phyloP scores from a whole-genome alignment of 345 rosid species.

The Pistacia atlantica region DNA sequence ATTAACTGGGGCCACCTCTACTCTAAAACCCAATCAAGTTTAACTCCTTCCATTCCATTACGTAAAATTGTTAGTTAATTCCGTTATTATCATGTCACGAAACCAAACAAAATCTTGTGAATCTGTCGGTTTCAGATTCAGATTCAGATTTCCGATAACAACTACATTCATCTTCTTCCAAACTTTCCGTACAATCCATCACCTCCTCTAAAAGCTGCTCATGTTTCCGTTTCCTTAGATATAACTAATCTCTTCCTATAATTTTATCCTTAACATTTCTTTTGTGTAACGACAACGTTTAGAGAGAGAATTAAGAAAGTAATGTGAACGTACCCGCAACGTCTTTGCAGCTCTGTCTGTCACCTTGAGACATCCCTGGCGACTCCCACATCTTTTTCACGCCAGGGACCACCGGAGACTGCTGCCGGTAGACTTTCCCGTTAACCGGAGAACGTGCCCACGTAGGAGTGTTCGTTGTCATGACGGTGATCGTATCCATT shows the following conservation, averaged over 20 bases:
- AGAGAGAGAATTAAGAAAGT: not conserved
- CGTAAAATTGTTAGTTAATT: constrained; percentile 10
- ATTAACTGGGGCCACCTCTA: not conserved
- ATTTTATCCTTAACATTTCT: too few relatives aligned
- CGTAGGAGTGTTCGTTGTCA: constrained; percentile 30
- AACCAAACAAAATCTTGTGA: not conserved
- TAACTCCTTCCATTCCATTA: not conserved
- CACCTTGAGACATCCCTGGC: constrained; percentile 28
- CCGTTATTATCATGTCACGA: not conserved
- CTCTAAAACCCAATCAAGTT: not conserved
- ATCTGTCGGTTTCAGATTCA: not conserved
- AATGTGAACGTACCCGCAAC: constrained; percentile 22
- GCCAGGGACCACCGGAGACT: constrained; percentile 41
- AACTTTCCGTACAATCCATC: constrained; percentile 15
- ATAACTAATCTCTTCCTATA: too few relatives aligned
- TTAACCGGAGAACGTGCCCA: constrained; percentile 48
- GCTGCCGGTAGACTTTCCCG: constrained; percentile 38
- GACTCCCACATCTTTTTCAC: constrained; percentile 36
- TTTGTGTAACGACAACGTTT: not conserved
- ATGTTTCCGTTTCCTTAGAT: not conserved
- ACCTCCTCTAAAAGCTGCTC: constrained; percentile 8
- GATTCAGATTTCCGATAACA: not conserved
- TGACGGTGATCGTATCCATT: constrained; percentile 33
- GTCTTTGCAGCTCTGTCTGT: constrained; percentile 31
- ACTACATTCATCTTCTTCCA: not conserved